These are phyloP conservation scores for Pestalotiopsis sp. DNA, from an alignment of 2,329 filamentous ascomycete genomes.

Conservation along the genomic window DNA sequence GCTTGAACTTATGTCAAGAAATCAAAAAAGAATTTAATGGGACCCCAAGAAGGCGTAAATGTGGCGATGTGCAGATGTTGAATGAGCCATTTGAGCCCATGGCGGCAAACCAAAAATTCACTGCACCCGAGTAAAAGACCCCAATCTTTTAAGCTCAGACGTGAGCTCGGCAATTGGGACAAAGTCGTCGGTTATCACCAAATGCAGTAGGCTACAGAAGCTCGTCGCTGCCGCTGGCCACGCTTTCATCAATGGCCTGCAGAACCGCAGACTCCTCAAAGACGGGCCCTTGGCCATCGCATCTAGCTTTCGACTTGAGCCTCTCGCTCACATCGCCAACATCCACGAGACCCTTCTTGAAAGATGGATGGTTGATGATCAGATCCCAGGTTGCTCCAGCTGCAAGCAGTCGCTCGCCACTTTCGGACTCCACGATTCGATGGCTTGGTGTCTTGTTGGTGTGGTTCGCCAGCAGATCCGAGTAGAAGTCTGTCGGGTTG, in stretches of 20 bases:
- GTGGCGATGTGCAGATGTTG: background rate
- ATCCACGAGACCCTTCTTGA: slow-evolving; percentile 77
- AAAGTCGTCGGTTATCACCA: background rate
- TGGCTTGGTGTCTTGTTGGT: slow-evolving; percentile 67
- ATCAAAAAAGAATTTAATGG: background rate
- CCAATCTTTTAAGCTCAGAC: background rate
- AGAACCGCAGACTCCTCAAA: slow-evolving; percentile 79
- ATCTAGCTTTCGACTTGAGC: slow-evolving; percentile 74
- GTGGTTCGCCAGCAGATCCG: slow-evolving; percentile 63
- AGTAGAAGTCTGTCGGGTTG: slow-evolving; percentile 73
- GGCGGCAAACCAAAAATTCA: background rate
- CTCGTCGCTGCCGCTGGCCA: slow-evolving; percentile 77
- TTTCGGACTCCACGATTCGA: slow-evolving; percentile 67
- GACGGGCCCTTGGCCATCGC: slow-evolving; percentile 86
- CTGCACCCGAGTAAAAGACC: background rate
- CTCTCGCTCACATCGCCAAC: slow-evolving; percentile 79
- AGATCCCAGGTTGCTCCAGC: slow-evolving; percentile 87
- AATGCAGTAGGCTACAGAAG: slow-evolving; percentile 51
- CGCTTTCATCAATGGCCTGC: slow-evolving; percentile 77
- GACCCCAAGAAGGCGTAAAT: background rate
- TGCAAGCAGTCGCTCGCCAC: slow-evolving; percentile 71
- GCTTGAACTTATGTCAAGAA: background rate
- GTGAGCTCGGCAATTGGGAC: no score
- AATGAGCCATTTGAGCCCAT: background rate
- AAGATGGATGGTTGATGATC: slow-evolving; percentile 80